These are phyloP conservation scores for Chaetomidium leptoderma DNA, from an alignment of 495 filamentous ascomycete genomes.

Conservation along the genomic window DNA sequence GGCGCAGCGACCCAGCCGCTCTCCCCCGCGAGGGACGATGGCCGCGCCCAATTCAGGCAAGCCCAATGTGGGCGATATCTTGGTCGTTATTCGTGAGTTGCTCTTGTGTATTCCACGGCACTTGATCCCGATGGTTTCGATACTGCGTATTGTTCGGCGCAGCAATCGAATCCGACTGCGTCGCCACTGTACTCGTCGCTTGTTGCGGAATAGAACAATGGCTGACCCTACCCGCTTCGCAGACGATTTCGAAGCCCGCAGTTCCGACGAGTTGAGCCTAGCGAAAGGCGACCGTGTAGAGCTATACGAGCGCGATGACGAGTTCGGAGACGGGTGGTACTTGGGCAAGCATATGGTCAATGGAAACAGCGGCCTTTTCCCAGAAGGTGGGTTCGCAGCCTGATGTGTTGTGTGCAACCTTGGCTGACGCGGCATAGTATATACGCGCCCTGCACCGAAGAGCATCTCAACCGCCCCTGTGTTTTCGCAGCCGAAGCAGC, in stretches of 20 bases:
- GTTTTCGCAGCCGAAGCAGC: conserved; percentile 26
- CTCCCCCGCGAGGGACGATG: conserved; percentile 37
- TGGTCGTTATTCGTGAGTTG: conserved; percentile 75
- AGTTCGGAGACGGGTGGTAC: conserved; percentile 98
- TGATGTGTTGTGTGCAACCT: background rate
- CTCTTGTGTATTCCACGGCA: conserved; percentile 23
- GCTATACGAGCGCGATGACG: conserved; percentile 90
- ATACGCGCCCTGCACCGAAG: conserved; percentile 50
- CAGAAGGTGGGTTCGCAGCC: conserved; percentile 61
- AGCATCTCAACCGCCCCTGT: conserved; percentile 23
- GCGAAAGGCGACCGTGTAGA: conserved; percentile 84
- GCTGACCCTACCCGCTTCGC: conserved; percentile 17
- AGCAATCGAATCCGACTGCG: background rate
- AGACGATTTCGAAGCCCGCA: conserved; percentile 86
- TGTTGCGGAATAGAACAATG: conserved; percentile 1
- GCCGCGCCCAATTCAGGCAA: conserved; percentile 41
- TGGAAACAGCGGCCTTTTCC: conserved; percentile 78
- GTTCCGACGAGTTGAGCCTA: conserved; percentile 87
- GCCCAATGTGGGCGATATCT: conserved; percentile 62
- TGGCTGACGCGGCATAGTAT: conserved; percentile 39
- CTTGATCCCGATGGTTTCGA: conserved; percentile 7
- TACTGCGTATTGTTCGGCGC: background rate
- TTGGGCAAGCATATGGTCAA: conserved; percentile 74
- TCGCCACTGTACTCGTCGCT: background rate
- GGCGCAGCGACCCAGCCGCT: conserved; percentile 22